Evolutionary conservation across 805 yeast species (phyloP).

Genomic region (Candida sanyiensis): DNA sequence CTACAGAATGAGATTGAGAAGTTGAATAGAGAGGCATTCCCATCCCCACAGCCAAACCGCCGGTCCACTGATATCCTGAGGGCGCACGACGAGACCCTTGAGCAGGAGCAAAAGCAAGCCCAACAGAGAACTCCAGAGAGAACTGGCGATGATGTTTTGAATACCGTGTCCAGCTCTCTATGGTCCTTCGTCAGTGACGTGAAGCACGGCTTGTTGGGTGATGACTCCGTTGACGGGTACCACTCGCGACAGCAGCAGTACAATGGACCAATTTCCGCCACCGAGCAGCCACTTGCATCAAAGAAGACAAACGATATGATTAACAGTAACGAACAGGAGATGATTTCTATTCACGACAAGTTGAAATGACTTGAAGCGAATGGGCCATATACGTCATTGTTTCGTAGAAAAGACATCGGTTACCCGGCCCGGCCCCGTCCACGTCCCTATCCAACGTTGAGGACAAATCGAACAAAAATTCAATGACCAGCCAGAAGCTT

Average conservation of each 20-base stretch:
- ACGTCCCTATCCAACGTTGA: too few relatives aligned
- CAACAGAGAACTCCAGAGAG: conserved; percentile 4
- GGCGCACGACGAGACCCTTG: conserved; percentile 6
- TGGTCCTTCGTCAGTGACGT: conserved; percentile 51
- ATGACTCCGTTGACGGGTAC: conserved; percentile 16
- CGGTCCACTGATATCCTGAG: background rate
- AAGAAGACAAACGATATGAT: background rate
- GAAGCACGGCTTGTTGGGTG: conserved; percentile 36
- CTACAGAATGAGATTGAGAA: conserved; percentile 63
- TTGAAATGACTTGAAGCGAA: too few relatives aligned
- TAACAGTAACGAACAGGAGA: conserved; percentile 18
- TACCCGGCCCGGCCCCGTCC: too few relatives aligned
- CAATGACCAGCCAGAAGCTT: too few relatives aligned
- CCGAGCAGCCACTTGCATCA: background rate
- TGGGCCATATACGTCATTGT: too few relatives aligned
- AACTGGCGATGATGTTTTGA: conserved; percentile 27
- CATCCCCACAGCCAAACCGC: conserved; percentile 6
- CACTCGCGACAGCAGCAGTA: conserved; percentile 1
- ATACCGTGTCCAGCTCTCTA: conserved; percentile 34
- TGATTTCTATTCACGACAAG: conserved; percentile 17
- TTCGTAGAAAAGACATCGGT: too few relatives aligned
- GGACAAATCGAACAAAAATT: too few relatives aligned
- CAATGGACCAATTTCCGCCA: background rate
- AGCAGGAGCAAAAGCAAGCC: background rate
- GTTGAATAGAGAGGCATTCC: conserved; percentile 26